Base-by-base conservation (phyloP, 2,329 filamentous ascomycete genomes). In the Ophiostoma tasmaniense region DNA sequence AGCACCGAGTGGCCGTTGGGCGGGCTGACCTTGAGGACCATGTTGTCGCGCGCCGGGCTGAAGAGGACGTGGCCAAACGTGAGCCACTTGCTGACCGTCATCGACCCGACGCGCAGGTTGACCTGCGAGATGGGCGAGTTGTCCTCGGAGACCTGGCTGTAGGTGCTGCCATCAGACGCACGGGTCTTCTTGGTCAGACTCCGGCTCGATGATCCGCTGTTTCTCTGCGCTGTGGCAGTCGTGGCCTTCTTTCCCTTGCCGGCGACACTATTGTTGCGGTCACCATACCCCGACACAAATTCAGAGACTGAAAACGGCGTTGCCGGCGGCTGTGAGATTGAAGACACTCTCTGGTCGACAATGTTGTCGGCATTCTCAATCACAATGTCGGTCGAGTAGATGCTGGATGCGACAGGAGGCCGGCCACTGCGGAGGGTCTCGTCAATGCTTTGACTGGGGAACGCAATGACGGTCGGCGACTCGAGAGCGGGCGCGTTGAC, bases 51-150 rank as follows among this genome's bases (percentile, higher is more conserved):
- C 5, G 90, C 87, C 13, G 92, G 91, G 73, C 90, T 93, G 79
- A 95, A 93, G 3, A 95, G 81, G 0, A 94, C 90, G 73, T 92
- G 89, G 1, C 91, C 91, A 76, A 94, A 94, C 0, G 90, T 92
- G 30, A 95, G 84, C 91, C 91, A 95, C 75, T 93, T 93, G 82
- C 90, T 93, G 30, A 93, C 91, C 71, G 91, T 93, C 81, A 95
- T 88, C 1, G 91, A 92, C 4, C 89, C 91, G 20, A 92, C 88
- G 1, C 91, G 85, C 28, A 95, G 83, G 74, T 93, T 92, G 71
- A 92, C 89, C 76, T 90, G 89, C 0, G 87, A 85, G 25, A 89
- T 78, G 1, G 88, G 87, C 1, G 88, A 87, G 70, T 84, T 86
- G 72, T 87, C 84, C 22, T 85, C 82, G 0, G 83, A 83, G 2